These are phyloP conservation scores for Catharanthus roseus DNA, from an alignment of 257 asterid genomes.

Conservation along the genomic window DNA sequence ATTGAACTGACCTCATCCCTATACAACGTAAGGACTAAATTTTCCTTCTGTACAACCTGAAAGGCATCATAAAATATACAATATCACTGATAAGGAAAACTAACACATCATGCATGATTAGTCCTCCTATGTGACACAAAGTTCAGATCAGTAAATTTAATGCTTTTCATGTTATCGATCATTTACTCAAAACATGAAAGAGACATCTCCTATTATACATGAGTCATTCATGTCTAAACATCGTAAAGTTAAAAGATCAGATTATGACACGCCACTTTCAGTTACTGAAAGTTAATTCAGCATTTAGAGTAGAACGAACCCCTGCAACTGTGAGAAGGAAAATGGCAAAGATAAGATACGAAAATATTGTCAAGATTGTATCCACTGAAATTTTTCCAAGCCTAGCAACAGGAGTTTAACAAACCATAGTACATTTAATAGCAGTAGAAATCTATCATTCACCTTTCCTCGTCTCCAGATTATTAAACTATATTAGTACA, in stretches of 20 bases:
- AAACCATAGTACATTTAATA: background rate
- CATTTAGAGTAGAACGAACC: background rate
- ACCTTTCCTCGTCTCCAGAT: background rate
- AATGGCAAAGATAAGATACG: background rate
- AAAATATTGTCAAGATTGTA: background rate
- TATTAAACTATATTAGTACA: background rate
- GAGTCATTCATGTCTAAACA: background rate
- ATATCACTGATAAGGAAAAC: conserved; percentile 15
- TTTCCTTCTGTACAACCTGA: conserved; percentile 96
- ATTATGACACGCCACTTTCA: background rate
- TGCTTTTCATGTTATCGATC: background rate
- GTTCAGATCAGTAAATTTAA: background rate
- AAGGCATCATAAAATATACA: conserved; percentile 18
- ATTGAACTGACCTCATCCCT: conserved; percentile 86
- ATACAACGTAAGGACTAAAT: conserved; percentile 74
- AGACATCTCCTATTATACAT: background rate
- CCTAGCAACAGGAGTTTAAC: too few species aligned
- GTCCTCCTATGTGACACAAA: background rate
- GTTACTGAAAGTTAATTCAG: background rate
- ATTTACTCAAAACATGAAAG: background rate
- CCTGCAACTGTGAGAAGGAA: background rate
- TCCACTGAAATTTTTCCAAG: background rate
- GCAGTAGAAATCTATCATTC: background rate
- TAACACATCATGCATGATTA: background rate
- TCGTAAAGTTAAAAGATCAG: background rate